These are phyloP conservation scores for Singerocomus rubriflavus DNA, from an alignment of 1,284 basidiomycete species.

Conservation along the genomic window DNA sequence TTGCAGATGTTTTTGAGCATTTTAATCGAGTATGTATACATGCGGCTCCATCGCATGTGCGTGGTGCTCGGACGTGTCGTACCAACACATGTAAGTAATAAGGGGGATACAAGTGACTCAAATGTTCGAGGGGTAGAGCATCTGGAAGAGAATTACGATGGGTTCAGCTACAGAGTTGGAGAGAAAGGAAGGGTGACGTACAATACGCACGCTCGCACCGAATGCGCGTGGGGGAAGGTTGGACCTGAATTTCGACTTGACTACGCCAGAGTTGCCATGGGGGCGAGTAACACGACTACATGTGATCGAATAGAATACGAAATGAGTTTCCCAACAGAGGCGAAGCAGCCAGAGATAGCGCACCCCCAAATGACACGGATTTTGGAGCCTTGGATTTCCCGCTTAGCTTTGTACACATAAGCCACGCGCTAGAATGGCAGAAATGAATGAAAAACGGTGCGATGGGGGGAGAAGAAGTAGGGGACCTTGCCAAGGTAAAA, in stretches of 20 bases:
- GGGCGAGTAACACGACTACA: constrained; percentile 84
- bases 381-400: constrained; percentile 88
- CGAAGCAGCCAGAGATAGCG: constrained; percentile 26
- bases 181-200: constrained; percentile 40
- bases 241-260: constrained; percentile 95
- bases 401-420: constrained; percentile 96
- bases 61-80: constrained; percentile 4
- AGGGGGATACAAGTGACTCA: constrained; percentile 30
- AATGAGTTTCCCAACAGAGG: not conserved
- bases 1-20: constrained; percentile 13
- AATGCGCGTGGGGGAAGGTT: constrained; percentile 97
- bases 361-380: constrained; percentile 97
- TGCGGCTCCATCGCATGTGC: constrained; percentile 19
- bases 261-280: constrained; percentile 94
- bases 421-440: constrained; percentile 74
- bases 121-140: constrained; percentile 54
- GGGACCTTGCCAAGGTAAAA: constrained; percentile 98
- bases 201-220: constrained; percentile 92
- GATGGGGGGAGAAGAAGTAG: constrained; percentile 1
- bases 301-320: not conserved
- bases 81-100: constrained; percentile 18
- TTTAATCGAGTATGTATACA: constrained; percentile 13
- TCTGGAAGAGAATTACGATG: constrained; percentile 28
- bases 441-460: not conserved
- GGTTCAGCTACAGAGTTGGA: not conserved